phyloP scores from a whole-genome alignment of 805 yeast genomes.

The Starmerella stigmatis region DNA sequence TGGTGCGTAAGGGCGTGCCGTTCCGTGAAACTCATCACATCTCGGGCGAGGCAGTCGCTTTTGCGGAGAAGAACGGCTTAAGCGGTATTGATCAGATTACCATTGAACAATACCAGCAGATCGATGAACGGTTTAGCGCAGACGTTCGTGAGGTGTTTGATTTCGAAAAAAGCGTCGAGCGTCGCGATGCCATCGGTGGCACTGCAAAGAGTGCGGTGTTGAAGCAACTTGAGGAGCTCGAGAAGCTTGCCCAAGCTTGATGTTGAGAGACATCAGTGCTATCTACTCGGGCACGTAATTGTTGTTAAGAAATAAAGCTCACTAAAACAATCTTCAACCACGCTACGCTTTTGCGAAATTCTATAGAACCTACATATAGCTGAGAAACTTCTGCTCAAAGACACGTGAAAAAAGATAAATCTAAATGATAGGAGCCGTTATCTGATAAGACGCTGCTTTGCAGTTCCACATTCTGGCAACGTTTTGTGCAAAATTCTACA shows the following conservation, averaged over 20 bases:
- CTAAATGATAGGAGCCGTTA: too few relatives aligned
- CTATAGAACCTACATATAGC: too few relatives aligned
- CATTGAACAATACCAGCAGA: constrained; percentile 62
- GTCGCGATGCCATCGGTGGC: constrained; percentile 95
- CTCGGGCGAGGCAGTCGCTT: constrained; percentile 92
- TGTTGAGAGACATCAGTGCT: neutral
- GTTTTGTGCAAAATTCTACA: too few relatives aligned
- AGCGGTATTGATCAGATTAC: constrained; percentile 80
- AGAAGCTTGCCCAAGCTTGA: constrained; percentile 7
- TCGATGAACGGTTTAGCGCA: constrained; percentile 66
- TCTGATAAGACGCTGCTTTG: too few relatives aligned
- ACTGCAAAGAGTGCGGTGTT: constrained; percentile 86
- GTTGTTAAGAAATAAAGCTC: too few relatives aligned
- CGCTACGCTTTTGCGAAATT: too few relatives aligned
- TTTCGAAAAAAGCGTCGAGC: constrained; percentile 89
- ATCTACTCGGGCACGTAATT: too few relatives aligned
- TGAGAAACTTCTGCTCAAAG: too few relatives aligned
- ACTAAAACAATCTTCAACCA: too few relatives aligned
- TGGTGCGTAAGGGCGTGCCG: constrained; percentile 96
- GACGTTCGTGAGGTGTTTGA: constrained; percentile 82
- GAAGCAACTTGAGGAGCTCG: constrained; percentile 45
- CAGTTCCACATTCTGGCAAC: too few relatives aligned
- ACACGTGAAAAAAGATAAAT: too few relatives aligned
- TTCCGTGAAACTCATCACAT: constrained; percentile 99
- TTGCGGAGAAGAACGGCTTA: constrained; percentile 67